A percentile compares a stretch with the other conserved stretches of the same genome.
Evolutionary conservation across 2,329 filamentous ascomycete species (phyloP).

Genomic region (Penicillium decumbens): DNA sequence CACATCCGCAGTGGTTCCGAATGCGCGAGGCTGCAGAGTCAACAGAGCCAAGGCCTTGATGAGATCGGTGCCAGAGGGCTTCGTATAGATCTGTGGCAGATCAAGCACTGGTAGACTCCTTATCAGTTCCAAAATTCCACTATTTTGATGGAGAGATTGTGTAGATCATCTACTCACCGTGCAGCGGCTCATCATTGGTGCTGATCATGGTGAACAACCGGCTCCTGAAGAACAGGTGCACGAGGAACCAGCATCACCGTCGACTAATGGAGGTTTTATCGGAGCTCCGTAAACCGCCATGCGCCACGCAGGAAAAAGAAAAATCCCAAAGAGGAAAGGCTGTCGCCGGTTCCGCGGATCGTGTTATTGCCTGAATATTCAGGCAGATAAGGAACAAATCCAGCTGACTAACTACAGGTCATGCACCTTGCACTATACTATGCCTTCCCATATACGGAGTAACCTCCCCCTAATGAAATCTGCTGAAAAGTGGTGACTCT

Average conservation of each 20-base stretch:
- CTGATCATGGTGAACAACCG: conserved; percentile 31
- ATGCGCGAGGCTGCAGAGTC: conserved; percentile 57
- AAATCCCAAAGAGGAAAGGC: conserved; percentile 36
- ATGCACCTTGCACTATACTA: too few species aligned
- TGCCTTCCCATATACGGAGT: too few species aligned
- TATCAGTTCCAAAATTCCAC: conserved; percentile 27
- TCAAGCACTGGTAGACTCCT: conserved; percentile 55
- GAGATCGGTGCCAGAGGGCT: conserved; percentile 62
- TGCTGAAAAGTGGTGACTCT: too few species aligned
- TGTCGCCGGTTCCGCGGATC: conserved; percentile 27
- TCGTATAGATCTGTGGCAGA: conserved; percentile 77
- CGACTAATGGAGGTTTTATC: conserved; percentile 11
- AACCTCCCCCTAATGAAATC: too few species aligned
- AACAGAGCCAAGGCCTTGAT: conserved; percentile 63
- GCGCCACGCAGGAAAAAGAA: conserved; percentile 20
- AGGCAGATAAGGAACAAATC: conserved; percentile 4
- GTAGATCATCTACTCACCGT: conserved; percentile 29
- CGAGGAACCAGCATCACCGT: conserved; percentile 3
- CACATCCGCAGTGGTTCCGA: conserved; percentile 29
- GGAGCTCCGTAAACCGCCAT: conserved; percentile 12
- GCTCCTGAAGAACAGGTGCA: conserved; percentile 1
- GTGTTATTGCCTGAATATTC: conserved; percentile 12
- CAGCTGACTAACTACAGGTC: background rate
- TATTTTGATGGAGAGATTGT: conserved; percentile 17
- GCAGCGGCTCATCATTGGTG: conserved; percentile 37